Percentiles rank a stretch among this genome's conserved stretches.
These are phyloP conservation scores for Kwoniella pini DNA, from an alignment of 768 basidiomycete species.

Conservation along the genomic window DNA sequence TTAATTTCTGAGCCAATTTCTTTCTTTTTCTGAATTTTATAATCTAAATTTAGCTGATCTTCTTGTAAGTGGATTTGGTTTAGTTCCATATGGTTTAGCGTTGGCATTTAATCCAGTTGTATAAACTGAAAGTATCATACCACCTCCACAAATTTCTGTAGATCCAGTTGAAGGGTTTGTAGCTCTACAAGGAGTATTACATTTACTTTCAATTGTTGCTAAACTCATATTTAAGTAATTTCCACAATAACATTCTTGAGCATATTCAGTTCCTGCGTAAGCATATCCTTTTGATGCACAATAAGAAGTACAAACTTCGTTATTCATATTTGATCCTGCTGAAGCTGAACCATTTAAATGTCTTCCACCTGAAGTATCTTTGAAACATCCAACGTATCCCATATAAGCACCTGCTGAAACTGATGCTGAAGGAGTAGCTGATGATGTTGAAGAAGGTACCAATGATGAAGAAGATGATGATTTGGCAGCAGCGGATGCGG, in stretches of 20 bases:
- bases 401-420: constrained; percentile 5
- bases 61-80: neutral
- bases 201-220: constrained; percentile 59
- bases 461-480: constrained; percentile 9
- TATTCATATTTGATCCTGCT: constrained; percentile 20
- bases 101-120: constrained; percentile 8
- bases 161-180: constrained; percentile 10
- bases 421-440: constrained; percentile 8
- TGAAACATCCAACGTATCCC: constrained; percentile 22
- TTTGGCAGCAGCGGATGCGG: constrained; percentile 6
- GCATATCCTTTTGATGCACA: constrained; percentile 65
- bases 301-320: constrained; percentile 63
- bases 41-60: constrained; percentile 14
- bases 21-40: no score
- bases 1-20: neutral
- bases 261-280: constrained; percentile 69
- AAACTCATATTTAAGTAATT: constrained; percentile 64
- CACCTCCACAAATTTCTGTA: constrained; percentile 38
- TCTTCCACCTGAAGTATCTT: constrained; percentile 7
- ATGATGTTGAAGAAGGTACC: constrained; percentile 1
- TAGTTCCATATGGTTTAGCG: constrained; percentile 3
- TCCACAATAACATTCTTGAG: constrained; percentile 61
- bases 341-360: constrained; percentile 12
- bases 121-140: constrained; percentile 24
- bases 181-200: constrained; percentile 74